Base-by-base conservation (phyloP, 2,329 filamentous ascomycete genomes). In the Bipolaris victoriae region DNA sequence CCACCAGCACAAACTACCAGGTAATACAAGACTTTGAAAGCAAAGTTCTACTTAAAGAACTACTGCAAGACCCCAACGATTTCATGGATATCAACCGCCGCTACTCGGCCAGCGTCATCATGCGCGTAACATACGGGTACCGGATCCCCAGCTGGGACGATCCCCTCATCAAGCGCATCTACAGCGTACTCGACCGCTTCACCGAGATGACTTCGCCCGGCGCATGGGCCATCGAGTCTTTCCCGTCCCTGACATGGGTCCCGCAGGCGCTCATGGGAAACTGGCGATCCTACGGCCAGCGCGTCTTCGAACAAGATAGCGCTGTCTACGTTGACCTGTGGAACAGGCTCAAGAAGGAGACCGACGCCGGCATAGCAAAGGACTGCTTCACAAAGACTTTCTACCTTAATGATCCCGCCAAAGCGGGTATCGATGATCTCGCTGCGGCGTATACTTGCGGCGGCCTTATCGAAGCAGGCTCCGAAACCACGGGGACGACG, bases 1-100 rank as follows among this genome's bases (percentile, higher is more conserved):
- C 63, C 2, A 63, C 71, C 0, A 69, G 66, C 2, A 64, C 64
- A 2, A 73, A 71, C 0, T 83, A 82, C 54, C 70, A 70, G 15
- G 68, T 73, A 0, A 61, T 83, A 0, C 80, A 82, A 59, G 78
- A 81, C 9, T 70, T 82, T 5, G 82, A 83, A 60, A 79, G 76
- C 26, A 78, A 75, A 51, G 79, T 82, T 49, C 61, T 82, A 0
- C 57, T 83, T 1, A 69, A 68, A 15, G 79, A 82, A 11, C 63
- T 83, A 0, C 58, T 83, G n/a, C 58, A 64, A 1, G 69, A 72
- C 15, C 70, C 72, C 1, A 55, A 69, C n/a, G 62, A 72, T 18
- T 76, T 73, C 41, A 67, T 73, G 31, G 56, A 61, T 18, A 68
- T 71, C 51, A 76, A 74, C 49, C 54, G 73, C 18, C 62, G 73